Percentiles rank a stretch among this genome's conserved stretches.
phyloP scores from a whole-genome alignment of 768 basidiomycete genomes.

The Russula dissimulans region DNA sequence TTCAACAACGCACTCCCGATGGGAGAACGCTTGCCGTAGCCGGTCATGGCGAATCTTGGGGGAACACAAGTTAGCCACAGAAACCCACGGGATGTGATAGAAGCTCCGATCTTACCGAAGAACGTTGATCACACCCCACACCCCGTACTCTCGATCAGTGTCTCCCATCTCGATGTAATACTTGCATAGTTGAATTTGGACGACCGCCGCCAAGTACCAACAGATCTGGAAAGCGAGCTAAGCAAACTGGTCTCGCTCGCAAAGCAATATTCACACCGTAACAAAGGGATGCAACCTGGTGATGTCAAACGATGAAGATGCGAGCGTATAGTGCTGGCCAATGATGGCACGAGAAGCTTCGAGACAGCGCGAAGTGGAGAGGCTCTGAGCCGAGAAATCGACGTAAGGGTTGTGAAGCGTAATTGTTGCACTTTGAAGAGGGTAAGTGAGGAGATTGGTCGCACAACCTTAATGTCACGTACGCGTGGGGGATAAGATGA shows the following conservation, averaged over 20 bases:
- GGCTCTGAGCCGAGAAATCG: slow-evolving; percentile 54
- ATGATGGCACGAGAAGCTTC: slow-evolving; percentile 68
- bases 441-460: slow-evolving; percentile 5
- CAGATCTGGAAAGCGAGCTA: slow-evolving; percentile 47
- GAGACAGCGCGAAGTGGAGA: slow-evolving; percentile 66
- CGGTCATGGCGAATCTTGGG: slow-evolving; percentile 79
- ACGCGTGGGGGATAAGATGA: slow-evolving; percentile 82
- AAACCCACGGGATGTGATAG: not conserved
- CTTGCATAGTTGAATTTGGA: slow-evolving; percentile 80
- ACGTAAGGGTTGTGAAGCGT: slow-evolving; percentile 81
- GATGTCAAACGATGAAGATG: slow-evolving; percentile 76
- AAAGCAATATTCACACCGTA: slow-evolving; percentile 40
- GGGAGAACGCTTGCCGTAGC: slow-evolving; percentile 69
- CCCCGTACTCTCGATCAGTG: slow-evolving; percentile 58
- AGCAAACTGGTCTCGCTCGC: not conserved
- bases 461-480: slow-evolving; percentile 28
- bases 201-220: slow-evolving; percentile 86
- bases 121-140: slow-evolving; percentile 85
- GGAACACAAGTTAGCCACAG: slow-evolving; percentile 36
- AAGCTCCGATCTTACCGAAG: slow-evolving; percentile 43
- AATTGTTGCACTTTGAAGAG: slow-evolving; percentile 59
- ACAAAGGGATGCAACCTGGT: slow-evolving; percentile 75
- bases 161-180: slow-evolving; percentile 80
- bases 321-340: slow-evolving; percentile 63
- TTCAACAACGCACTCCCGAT: slow-evolving; percentile 58